Base-by-base conservation (phyloP, 768 basidiomycete genomes). In the Pisolithus sp. region DNA sequence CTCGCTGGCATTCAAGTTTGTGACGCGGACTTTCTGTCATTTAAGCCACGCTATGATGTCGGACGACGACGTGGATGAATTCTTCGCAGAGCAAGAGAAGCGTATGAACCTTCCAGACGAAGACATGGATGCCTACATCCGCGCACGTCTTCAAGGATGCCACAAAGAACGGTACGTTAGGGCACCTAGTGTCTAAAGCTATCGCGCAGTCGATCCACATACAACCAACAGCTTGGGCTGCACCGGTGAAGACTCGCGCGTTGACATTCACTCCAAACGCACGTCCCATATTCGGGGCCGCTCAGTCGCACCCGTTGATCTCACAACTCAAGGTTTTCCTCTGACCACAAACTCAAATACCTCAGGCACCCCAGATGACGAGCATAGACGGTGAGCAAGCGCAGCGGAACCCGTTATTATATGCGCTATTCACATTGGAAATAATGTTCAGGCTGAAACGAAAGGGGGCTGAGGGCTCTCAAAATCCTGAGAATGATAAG, bases 91-190 rank as follows among this genome's bases (percentile, higher is more conserved):
- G 62, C 79, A 78, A 62, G 77, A 83, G 47, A 67, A 64, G 49
- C 72, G 71, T 8, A 78, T 83, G 79, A 73, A 69, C 43, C 53
- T 78, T 17, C 76, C 79, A 3, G 76, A 81, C 37, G 79, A 82
- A 61, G 74, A 77, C 37, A 55, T 77, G 43, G 69, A 76, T 15
- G 73, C 76, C 42, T 83, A 78, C 56, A 55, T 78, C 43, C 63
- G 64, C 41, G 65, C 73, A 26, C 65, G 63, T 37, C 49, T 64
- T 28, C 48, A 50, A 37, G 51, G 44, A 21, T 44, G 51, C 12
- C 53, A 36, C 52, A 55, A n/a, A 51, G 56, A 56, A 28, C 46
- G 21, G 65, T 67, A 45, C 18, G 61, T 26, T 38, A 46, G 38
- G 30, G 9, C 24, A 38, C 12, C 39, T 13, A 36, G n/a, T 10